Percentiles rank a stretch among this genome's conserved stretches.
These are phyloP conservation scores for Beta macrorhiza DNA, from an alignment of 179 eudicot genomes.

Conservation along the genomic window DNA sequence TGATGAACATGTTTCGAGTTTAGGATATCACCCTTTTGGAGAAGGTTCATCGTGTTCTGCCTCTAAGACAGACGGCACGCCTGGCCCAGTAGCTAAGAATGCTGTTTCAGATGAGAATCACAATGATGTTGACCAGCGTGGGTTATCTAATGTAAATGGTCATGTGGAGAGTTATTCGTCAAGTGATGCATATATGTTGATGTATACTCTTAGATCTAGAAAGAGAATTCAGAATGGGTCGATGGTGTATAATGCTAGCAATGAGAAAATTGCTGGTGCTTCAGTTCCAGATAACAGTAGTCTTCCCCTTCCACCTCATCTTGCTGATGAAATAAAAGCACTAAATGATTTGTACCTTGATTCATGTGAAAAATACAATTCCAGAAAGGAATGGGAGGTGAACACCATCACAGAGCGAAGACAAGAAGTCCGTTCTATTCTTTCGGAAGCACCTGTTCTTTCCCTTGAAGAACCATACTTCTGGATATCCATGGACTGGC, in stretches of 20 bases:
- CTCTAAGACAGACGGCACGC: conserved; percentile 43
- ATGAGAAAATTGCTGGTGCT: conserved; percentile 35
- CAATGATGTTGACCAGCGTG: conserved; percentile 29
- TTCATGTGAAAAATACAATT: conserved; percentile 61
- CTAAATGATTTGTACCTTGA: conserved; percentile 53
- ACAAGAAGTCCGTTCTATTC: conserved; percentile 83
- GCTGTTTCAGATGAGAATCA: conserved; percentile 38
- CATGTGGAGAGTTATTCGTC: conserved; percentile 67
- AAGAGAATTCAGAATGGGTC: conserved; percentile 39
- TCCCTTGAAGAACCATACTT: conserved; percentile 65
- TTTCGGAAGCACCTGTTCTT: conserved; percentile 76
- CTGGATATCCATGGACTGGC: conserved; percentile 94
- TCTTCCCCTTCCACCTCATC: conserved; percentile 69
- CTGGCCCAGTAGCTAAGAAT: conserved; percentile 36
- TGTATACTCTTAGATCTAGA: conserved; percentile 63
- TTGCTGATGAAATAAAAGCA: conserved; percentile 57
- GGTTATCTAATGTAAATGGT: conserved; percentile 32
- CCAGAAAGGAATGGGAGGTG: conserved; percentile 59
- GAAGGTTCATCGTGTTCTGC: conserved; percentile 52
- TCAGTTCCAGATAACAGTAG: conserved; percentile 25
- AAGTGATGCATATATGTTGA: conserved; percentile 95
- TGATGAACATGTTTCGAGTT: conserved; percentile 83
- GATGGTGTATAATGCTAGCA: conserved; percentile 27
- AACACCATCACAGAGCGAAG: conserved; percentile 63
- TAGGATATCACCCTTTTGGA: conserved; percentile 89